Percentiles rank a stretch among this genome's conserved stretches.
phyloP scores from a whole-genome alignment of 441 rosid genomes.

The Adansonia gregorii region DNA sequence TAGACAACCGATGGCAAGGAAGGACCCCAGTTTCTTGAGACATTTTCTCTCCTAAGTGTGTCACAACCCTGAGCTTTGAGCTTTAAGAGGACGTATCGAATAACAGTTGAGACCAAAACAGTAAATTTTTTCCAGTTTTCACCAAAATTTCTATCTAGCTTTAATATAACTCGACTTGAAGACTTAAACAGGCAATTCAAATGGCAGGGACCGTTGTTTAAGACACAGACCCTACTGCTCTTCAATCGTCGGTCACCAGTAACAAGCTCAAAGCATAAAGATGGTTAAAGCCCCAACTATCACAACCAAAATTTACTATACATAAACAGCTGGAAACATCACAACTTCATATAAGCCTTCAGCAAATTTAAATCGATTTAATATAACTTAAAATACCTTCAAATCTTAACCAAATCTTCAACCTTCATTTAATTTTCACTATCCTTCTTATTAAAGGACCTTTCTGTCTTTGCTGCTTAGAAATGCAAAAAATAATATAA shows the following conservation, averaged over 20 bases:
- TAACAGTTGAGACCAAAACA: slow-evolving; percentile 38
- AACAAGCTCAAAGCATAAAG: slow-evolving; percentile 37
- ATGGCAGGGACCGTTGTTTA: slow-evolving; percentile 69
- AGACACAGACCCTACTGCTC: slow-evolving; percentile 44
- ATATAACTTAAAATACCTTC: slow-evolving; percentile 24
- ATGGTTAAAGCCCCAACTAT: slow-evolving; percentile 19
- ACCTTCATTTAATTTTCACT: slow-evolving; percentile 3
- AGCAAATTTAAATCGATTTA: slow-evolving; percentile 24
- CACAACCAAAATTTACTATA: slow-evolving; percentile 9
- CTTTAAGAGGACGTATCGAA: slow-evolving; percentile 29
- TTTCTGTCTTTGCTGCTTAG: background rate
- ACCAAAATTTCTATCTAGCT: slow-evolving; percentile 45
- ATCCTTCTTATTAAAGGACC: background rate
- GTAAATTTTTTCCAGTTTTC: slow-evolving; percentile 44
- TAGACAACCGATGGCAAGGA: slow-evolving; percentile 61
- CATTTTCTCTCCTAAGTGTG: slow-evolving; percentile 46
- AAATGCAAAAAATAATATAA: background rate
- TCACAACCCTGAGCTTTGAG: slow-evolving; percentile 44
- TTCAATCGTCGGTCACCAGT: slow-evolving; percentile 37
- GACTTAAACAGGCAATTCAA: slow-evolving; percentile 45
- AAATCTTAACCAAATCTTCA: slow-evolving; percentile 20
- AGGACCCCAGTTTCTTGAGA: slow-evolving; percentile 46
- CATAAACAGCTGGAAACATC: background rate
- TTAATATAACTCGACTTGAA: slow-evolving; percentile 58
- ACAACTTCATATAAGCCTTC: slow-evolving; percentile 19